Evolutionary conservation across 1,139 yeast genomes (phyloP).

Genomic region (Geotrichum siamense): DNA sequence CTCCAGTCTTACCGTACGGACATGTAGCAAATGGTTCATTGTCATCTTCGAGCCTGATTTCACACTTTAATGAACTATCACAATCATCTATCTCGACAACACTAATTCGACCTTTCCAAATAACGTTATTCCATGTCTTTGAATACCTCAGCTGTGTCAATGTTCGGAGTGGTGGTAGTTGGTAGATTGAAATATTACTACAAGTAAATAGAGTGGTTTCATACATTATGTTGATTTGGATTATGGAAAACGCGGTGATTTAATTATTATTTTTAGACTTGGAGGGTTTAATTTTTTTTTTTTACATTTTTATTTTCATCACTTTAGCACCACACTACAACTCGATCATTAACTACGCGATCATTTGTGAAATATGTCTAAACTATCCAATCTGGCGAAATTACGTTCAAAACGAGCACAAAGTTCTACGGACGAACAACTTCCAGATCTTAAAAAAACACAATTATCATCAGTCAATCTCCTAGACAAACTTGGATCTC

Average conservation of each 20-base stretch:
- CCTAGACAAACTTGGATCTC: constrained; percentile 11
- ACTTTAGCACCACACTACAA: no score
- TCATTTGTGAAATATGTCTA: constrained; percentile 15
- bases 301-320: no score
- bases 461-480: constrained; percentile 13
- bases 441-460: constrained; percentile 8
- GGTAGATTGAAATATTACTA: constrained; percentile 25
- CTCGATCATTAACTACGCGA: neutral
- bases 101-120: constrained; percentile 36
- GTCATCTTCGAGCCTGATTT: constrained; percentile 30
- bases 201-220: constrained; percentile 20
- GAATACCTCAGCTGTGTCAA: constrained; percentile 29
- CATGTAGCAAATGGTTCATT: constrained; percentile 32
- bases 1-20: constrained; percentile 29
- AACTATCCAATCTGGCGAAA: constrained; percentile 18
- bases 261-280: no score
- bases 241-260: no score
- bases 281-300: no score
- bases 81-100: constrained; percentile 30
- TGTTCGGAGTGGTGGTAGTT: constrained; percentile 34
- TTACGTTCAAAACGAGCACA: constrained; percentile 15
- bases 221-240: neutral
- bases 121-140: constrained; percentile 34
- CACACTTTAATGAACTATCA: constrained; percentile 25
- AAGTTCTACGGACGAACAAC: constrained; percentile 1